Conservation (phyloP, 331 rosid species). For the Ulmus americana region DNA sequence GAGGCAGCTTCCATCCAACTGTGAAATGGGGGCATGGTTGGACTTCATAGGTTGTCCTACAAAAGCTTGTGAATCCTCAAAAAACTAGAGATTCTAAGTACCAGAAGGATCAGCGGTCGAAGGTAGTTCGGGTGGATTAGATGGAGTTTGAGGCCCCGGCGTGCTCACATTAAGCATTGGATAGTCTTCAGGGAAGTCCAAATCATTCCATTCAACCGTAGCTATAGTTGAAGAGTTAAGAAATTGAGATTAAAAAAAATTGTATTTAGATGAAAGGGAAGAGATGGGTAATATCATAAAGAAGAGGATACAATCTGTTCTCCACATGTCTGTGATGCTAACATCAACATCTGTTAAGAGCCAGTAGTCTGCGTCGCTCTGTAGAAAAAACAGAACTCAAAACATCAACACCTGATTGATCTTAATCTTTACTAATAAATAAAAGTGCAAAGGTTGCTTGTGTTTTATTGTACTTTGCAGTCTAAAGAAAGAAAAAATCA, state of each 20-base stretch:
- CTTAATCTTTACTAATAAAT: background rate
- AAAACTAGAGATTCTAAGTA: constrained; percentile 38
- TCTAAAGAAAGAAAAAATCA: background rate
- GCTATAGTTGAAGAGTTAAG: constrained; percentile 53
- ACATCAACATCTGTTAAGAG: constrained; percentile 79
- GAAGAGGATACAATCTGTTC: constrained; percentile 65
- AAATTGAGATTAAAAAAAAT: constrained; percentile 12
- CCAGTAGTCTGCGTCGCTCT: constrained; percentile 96
- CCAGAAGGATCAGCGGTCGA: constrained; percentile 41
- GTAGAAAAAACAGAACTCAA: constrained; percentile 17
- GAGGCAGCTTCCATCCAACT: constrained; percentile 53
- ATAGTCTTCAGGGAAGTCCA: constrained; percentile 55
- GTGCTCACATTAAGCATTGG: constrained; percentile 29
- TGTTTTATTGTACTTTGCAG: background rate
- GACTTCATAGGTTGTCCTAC: constrained; percentile 40
- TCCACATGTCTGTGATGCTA: constrained; percentile 94
- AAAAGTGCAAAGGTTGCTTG: background rate
- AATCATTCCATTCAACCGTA: constrained; percentile 66
- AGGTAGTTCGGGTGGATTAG: constrained; percentile 40
- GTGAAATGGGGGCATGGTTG: constrained; percentile 28
- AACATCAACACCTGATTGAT: background rate
- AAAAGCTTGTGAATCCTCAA: constrained; percentile 21
- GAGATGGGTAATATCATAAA: background rate
- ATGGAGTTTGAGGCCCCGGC: constrained; percentile 41
- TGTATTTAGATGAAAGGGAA: background rate